Evolutionary conservation across 78 protist genomes (phyloP).

Genomic region (Cavenderia fasciculata): DNA sequence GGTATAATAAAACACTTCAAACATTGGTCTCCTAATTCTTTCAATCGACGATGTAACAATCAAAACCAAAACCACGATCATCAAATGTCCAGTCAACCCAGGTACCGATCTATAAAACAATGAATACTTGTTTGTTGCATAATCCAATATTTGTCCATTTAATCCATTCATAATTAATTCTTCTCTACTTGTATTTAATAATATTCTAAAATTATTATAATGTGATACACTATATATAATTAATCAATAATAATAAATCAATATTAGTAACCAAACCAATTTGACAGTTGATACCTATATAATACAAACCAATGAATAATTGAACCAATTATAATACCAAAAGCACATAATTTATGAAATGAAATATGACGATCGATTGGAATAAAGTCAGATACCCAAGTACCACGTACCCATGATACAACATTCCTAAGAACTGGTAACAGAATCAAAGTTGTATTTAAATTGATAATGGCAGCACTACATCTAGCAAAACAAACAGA

Average conservation of each 20-base stretch:
- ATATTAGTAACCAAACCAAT: no score
- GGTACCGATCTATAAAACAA: constrained; percentile 19
- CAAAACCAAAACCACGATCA: constrained; percentile 16
- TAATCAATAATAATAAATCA: neutral
- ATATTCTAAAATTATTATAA: constrained; percentile 26
- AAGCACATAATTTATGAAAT: constrained; percentile 81
- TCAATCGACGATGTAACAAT: constrained; percentile 44
- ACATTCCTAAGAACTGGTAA: constrained; percentile 88
- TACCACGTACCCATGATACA: constrained; percentile 46
- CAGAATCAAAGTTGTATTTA: constrained; percentile 84
- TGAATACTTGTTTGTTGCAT: neutral
- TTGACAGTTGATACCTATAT: neutral
- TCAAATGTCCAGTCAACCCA: constrained; percentile 59
- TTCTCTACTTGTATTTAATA: neutral
- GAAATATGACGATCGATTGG: constrained; percentile 88
- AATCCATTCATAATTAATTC: constrained; percentile 16
- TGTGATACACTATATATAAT: constrained; percentile 17
- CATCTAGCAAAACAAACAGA: constrained; percentile 56
- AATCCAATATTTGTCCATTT: neutral
- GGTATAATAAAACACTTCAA: constrained; percentile 67
- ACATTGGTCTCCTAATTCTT: constrained; percentile 68
- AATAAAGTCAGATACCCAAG: constrained; percentile 24
- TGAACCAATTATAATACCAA: constrained; percentile 38
- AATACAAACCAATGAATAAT: constrained; percentile 36
- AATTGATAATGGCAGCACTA: constrained; percentile 68